Evolutionary conservation across 2,329 filamentous ascomycete species (phyloP).

Genomic region (Phaeoacremonium minimum): DNA sequence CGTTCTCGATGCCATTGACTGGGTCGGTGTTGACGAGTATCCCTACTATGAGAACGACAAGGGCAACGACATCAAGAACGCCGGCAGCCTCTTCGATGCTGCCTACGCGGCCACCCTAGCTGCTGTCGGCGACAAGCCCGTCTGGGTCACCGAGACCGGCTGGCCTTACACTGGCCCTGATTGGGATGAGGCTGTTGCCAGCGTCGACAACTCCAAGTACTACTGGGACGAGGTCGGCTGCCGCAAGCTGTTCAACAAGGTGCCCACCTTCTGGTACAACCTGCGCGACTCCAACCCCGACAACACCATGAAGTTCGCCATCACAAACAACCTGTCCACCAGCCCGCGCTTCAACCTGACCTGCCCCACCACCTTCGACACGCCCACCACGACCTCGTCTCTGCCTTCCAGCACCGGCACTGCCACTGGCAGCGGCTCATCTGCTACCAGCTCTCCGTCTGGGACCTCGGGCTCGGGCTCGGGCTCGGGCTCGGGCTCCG

Average conservation of each 20-base stretch:
- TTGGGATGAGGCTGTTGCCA: conserved; percentile 7
- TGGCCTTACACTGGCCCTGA: conserved; percentile 7
- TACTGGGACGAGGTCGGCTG: conserved; percentile 63
- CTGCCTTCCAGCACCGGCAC: conserved; percentile 11
- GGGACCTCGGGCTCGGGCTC: conserved; percentile 10
- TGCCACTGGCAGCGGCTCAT: conserved; percentile 8
- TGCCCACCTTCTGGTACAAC: conserved; percentile 58
- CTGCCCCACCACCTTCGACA: conserved; percentile 41
- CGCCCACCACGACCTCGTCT: conserved; percentile 18
- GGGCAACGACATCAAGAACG: conserved; percentile 51
- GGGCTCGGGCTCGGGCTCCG: conserved; percentile 10
- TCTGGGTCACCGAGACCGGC: conserved; percentile 12
- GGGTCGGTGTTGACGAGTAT: conserved; percentile 61
- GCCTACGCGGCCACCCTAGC: conserved; percentile 38
- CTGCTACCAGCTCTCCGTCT: conserved; percentile 11
- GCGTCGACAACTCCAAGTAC: conserved; percentile 47
- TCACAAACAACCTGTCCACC: conserved; percentile 48
- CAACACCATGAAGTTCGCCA: conserved; percentile 54
- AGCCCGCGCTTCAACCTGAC: conserved; percentile 48
- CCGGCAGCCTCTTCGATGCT: conserved; percentile 48
- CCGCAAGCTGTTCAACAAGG: conserved; percentile 49
- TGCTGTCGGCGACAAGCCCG: conserved; percentile 26
- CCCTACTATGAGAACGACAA: conserved; percentile 60
- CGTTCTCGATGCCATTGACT: conserved; percentile 61
- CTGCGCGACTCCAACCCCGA: conserved; percentile 57